Evolutionary conservation across 352 stramenopile species (phyloP).

Genomic region (Phytophthora agathidicida): DNA sequence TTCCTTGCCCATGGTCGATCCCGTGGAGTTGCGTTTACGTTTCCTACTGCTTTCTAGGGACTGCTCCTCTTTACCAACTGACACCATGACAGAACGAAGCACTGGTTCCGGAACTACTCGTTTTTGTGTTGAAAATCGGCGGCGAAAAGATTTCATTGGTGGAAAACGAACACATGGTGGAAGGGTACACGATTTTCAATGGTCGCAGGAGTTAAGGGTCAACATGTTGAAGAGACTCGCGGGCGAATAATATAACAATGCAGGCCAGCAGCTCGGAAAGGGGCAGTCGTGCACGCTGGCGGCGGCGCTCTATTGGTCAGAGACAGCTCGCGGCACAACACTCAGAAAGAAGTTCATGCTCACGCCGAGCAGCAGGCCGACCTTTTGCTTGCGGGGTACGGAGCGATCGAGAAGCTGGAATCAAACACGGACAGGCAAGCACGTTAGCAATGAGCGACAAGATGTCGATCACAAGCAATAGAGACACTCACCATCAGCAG

Average conservation of each 20-base stretch:
- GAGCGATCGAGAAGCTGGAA: conserved; percentile 82
- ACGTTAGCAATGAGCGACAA: conserved; percentile 5
- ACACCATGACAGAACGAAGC: conserved; percentile 41
- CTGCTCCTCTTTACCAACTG: conserved; percentile 49
- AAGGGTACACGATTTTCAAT: conserved; percentile 7
- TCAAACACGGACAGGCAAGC: not conserved
- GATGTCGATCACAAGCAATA: not conserved
- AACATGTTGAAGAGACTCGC: conserved; percentile 12
- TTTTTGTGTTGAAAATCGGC: conserved; percentile 11
- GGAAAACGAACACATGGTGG: conserved; percentile 14
- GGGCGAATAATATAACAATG: conserved; percentile 36
- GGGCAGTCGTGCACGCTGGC: conserved; percentile 3
- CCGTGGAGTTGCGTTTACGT: conserved; percentile 35
- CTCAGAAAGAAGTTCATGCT: conserved; percentile 92
- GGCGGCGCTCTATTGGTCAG: conserved; percentile 52
- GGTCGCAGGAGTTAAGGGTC: not conserved
- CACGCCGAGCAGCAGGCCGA: conserved; percentile 82
- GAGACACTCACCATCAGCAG: conserved; percentile 74
- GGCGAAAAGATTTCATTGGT: conserved; percentile 23
- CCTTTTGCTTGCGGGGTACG: conserved; percentile 87
- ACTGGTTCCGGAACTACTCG: conserved; percentile 20
- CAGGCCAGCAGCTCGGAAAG: conserved; percentile 11
- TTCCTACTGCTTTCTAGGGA: conserved; percentile 42
- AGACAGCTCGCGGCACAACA: conserved; percentile 81
- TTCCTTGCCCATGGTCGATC: conserved; percentile 56